Base-by-base conservation (phyloP, 805 yeast genomes). In the Candida andamanensis region DNA sequence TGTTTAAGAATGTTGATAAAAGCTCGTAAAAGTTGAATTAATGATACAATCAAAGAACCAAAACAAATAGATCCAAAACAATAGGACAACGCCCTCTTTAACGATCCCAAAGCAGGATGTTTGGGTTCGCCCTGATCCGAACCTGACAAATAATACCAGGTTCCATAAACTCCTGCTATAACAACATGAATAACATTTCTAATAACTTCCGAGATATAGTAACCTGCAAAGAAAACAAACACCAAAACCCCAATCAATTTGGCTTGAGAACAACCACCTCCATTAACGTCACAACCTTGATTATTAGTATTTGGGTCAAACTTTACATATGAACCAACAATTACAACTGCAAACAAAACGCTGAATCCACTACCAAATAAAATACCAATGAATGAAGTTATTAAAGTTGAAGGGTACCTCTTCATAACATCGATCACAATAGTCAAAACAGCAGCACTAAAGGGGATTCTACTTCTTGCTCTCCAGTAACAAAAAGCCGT, bases 31-130 rank as follows among this genome's bases (percentile, higher is more conserved):
- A 85, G 67, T 49, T 85, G 90, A 40, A 86, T 70, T 16, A 85
- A 40, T 0, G 85, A 76, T 24, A 83, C 83, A 52, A 82, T 69
- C 48, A 82, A 56, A 2, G 86, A 80, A 0, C 96, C 95, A 50
- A 85, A 82, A 52, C 95, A 82, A 34, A 89, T 80, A 2, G 95
- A 83, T 2, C 97, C 97, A 49, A 87, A 81, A 7, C 95, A 85
- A 52, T 79, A 82, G 3, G 95, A 82, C 56, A 85, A 56, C 1
- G 95, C 85, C 44, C 95, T 71, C 47, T 67, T 75, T 43, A 87
- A 76, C 2, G 95, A 80, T 2, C 92, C 87, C 39, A 79, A 61
- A 1, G 94, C 92, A 3, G 95, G 90, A 64, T 73, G 70, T 46
- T 52, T 69, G 19, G 95, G 95, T 63, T 75, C 80, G 3, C 87